Evolutionary conservation across 768 basidiomycete species (phyloP), one percentile per base, ranked within the genome.

Genomic region (Auriscalpium microsporum): DNA sequence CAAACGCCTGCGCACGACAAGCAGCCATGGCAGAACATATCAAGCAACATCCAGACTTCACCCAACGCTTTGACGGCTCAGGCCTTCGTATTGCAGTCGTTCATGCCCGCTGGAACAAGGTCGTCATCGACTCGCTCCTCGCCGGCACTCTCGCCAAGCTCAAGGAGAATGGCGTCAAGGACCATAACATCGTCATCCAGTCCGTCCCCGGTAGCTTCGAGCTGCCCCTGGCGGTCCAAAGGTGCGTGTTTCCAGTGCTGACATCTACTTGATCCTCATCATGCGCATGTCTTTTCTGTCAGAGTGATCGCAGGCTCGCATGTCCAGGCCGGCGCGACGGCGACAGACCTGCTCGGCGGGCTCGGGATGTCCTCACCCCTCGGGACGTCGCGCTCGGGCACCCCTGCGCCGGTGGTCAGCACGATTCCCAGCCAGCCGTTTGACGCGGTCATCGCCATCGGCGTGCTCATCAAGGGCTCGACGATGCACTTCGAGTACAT

Each of bases 401-500:
- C 83, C 16, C 78, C 82, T 14, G 73, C 79, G 14, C 72, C 82
- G 2, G 53, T 68, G 1, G 59, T 60, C 14, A 34, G 59, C 23
- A 57, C 54, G 4, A 72, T 77, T 40, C 78, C 80, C 44, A 71
- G 66, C 14, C 76, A 78, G 53, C 87, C 95, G 0, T 97, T 98
- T 63, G 87, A 95, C 68, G 96, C 94, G 13, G 85, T 96, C 60
- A 95, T 99, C 68, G 94, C 96, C 52, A 91, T 98, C 65, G 96
- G 96, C 13, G 93, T 95, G 38, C 85, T 99, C 68, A 96, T 99
- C 77, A 99, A 99, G 69, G 95, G 96, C 52, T 78, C 83, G 1
- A 98, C 96, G 16, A 96, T 96, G 93, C 96, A 99, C 74, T 99
- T 98, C 70, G 96, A 99, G 70, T 99, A 99, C 78, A 99, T 98